Percentiles rank a stretch among this genome's conserved stretches.
Evolutionary conservation across 148 eudicot species (phyloP).

Genomic region (Persicaria maculosa): DNA sequence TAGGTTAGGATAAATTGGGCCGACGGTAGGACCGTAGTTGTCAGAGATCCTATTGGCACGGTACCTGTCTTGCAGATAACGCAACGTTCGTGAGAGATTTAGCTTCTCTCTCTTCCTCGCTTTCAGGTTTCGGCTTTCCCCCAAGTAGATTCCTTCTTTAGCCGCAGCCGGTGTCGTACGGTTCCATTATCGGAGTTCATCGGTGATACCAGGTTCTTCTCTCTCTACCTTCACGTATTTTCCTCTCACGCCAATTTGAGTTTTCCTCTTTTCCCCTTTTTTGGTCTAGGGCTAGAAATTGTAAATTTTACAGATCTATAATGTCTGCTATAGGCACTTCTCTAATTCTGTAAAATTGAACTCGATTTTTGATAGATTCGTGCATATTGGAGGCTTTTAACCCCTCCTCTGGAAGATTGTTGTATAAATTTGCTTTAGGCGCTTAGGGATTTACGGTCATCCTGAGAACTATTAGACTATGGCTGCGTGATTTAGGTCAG

Average conservation of each 20-base stretch:
- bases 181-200: background rate
- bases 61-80: slow-evolving; percentile 10
- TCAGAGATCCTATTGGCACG: background rate
- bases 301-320: slow-evolving; percentile 9
- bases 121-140: background rate
- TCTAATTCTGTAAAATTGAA: background rate
- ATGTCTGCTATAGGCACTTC: background rate
- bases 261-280: background rate
- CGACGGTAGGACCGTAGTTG: background rate
- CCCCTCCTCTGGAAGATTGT: background rate
- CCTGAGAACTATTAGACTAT: background rate
- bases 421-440: background rate
- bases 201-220: background rate
- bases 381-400: background rate
- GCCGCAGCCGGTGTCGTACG: slow-evolving; percentile 1
- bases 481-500: background rate
- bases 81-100: background rate
- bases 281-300: background rate
- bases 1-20: background rate
- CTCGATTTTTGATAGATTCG: background rate
- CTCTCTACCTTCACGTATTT: background rate
- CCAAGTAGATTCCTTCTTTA: background rate
- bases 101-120: background rate
- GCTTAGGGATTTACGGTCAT: background rate
- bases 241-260: background rate